Conservation (phyloP, 768 basidiomycete species). For the Suillus variegatus region DNA sequence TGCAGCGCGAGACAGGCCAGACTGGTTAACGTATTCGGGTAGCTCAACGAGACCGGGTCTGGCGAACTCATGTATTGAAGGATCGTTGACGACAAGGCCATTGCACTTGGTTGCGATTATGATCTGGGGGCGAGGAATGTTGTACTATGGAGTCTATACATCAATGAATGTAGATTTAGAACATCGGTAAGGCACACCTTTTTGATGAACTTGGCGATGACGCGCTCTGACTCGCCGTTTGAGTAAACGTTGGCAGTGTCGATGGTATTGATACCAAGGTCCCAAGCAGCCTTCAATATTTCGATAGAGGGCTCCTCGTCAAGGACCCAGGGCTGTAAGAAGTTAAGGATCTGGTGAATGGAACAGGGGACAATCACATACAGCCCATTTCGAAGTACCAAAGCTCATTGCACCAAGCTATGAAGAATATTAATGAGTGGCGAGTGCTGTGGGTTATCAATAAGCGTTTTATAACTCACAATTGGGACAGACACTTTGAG, state of each 20-base stretch:
- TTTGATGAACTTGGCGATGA: slow-evolving; percentile 40
- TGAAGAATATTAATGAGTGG: neutral
- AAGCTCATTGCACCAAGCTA: slow-evolving; percentile 32
- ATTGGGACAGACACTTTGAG: slow-evolving; percentile 37
- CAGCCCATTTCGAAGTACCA: slow-evolving; percentile 28
- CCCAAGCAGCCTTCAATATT: slow-evolving; percentile 41
- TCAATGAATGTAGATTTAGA: neutral
- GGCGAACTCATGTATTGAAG: neutral
- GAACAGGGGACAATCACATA: slow-evolving; percentile 12
- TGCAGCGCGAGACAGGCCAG: slow-evolving; percentile 36
- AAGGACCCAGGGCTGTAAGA: slow-evolving; percentile 25
- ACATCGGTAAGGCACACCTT: slow-evolving; percentile 21
- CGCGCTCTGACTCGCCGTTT: slow-evolving; percentile 37
- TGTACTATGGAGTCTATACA: slow-evolving; percentile 21
- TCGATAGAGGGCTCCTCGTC: slow-evolving; percentile 30
- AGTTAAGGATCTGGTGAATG: neutral
- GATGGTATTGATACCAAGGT: slow-evolving; percentile 40
- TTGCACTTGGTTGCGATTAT: slow-evolving; percentile 33
- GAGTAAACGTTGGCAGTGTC: slow-evolving; percentile 43
- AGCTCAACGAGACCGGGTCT: slow-evolving; percentile 4
- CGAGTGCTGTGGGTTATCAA: neutral
- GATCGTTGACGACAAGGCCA: slow-evolving; percentile 16
- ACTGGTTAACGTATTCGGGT: slow-evolving; percentile 32
- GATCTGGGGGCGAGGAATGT: slow-evolving; percentile 34
- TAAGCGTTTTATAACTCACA: slow-evolving; percentile 15